Evolutionary conservation across 1,139 yeast genomes (phyloP).

Genomic region (Meyerozyma sp.): DNA sequence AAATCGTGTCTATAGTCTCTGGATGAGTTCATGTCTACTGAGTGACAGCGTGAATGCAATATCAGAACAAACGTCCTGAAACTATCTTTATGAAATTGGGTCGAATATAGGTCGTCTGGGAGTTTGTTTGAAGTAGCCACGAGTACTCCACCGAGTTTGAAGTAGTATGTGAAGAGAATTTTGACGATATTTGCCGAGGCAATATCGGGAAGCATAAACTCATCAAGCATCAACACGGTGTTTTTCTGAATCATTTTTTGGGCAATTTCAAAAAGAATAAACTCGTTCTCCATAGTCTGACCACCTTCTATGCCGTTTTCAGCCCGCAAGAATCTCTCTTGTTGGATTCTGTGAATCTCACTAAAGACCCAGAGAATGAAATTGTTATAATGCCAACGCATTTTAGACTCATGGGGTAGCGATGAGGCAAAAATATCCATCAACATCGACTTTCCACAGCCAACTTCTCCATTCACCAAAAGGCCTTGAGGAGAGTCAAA

Average conservation of each 20-base stretch:
- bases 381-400: slow-evolving; percentile 68
- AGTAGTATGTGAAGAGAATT: slow-evolving; percentile 60
- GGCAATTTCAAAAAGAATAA: slow-evolving; percentile 62
- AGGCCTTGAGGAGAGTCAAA: slow-evolving; percentile 62
- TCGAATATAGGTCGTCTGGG: slow-evolving; percentile 66
- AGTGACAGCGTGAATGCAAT: slow-evolving; percentile 55
- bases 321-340: slow-evolving; percentile 23
- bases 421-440: slow-evolving; percentile 68
- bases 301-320: background rate
- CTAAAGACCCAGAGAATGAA: slow-evolving; percentile 65
- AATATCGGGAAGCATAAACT: slow-evolving; percentile 68
- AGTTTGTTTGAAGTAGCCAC: slow-evolving; percentile 69
- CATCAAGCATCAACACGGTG: slow-evolving; percentile 62
- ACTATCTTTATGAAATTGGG: slow-evolving; percentile 54
- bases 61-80: slow-evolving; percentile 54
- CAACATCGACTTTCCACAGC: slow-evolving; percentile 71
- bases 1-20: slow-evolving; percentile 52
- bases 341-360: slow-evolving; percentile 54
- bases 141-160: slow-evolving; percentile 67
- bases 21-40: slow-evolving; percentile 56
- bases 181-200: slow-evolving; percentile 68
- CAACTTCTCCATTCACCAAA: slow-evolving; percentile 67
- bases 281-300: slow-evolving; percentile 52
- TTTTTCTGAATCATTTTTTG: slow-evolving; percentile 55
- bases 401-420: slow-evolving; percentile 58